phyloP scores from a whole-genome alignment of 805 yeast genomes.

The Komagataella ulmi region DNA sequence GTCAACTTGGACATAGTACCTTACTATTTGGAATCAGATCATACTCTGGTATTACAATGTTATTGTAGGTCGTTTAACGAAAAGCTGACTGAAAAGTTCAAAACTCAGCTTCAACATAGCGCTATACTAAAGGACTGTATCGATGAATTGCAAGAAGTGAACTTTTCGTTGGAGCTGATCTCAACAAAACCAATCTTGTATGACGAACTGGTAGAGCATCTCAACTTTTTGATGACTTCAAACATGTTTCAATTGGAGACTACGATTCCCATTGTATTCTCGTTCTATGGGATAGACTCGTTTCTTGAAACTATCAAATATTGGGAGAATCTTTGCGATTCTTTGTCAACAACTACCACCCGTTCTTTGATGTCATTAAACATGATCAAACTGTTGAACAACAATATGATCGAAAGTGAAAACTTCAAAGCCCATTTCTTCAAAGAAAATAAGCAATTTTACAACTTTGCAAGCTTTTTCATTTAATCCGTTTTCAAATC shows the following conservation, averaged over 20 bases:
- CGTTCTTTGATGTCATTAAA: slow-evolving; percentile 7
- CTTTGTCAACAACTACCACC: not conserved
- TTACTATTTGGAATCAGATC: not conserved
- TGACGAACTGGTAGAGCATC: slow-evolving; percentile 6
- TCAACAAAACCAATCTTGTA: not conserved
- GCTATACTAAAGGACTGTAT: not conserved
- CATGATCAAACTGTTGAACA: slow-evolving; percentile 8
- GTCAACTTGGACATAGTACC: not conserved
- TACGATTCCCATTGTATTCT: slow-evolving; percentile 15
- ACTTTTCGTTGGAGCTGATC: not conserved
- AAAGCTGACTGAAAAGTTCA: not conserved
- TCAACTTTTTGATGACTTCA: slow-evolving; percentile 14
- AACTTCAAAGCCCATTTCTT: slow-evolving; percentile 10
- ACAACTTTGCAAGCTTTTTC: slow-evolving; percentile 4
- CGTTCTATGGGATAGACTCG: slow-evolving; percentile 6
- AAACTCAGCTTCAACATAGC: not conserved
- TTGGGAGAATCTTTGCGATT: not conserved
- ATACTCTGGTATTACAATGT: not conserved
- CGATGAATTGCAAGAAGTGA: not conserved
- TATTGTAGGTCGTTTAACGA: not conserved
- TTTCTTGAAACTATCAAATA: slow-evolving; percentile 1
- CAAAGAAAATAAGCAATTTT: slow-evolving; percentile 4
- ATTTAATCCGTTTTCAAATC: not conserved
- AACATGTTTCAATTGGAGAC: slow-evolving; percentile 11
- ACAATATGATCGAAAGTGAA: slow-evolving; percentile 12